Conservation (phyloP, 2,329 filamentous ascomycete genomes). For the Fusarium clavum region DNA sequence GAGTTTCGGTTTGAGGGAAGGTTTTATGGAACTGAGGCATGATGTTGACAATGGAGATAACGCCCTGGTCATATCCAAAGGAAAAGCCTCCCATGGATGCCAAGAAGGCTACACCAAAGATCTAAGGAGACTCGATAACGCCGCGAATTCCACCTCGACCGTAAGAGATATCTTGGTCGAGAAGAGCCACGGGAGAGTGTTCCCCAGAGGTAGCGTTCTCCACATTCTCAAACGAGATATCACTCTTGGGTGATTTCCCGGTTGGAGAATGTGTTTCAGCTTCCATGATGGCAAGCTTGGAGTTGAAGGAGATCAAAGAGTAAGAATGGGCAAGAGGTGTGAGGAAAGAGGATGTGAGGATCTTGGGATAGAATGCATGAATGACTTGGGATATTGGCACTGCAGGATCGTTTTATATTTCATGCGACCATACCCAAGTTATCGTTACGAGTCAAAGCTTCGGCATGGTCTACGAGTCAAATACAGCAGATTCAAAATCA, state of each 20-base stretch:
- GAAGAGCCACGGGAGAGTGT: background rate
- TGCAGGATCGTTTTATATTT: no score
- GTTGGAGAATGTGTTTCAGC: background rate
- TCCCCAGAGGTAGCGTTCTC: background rate
- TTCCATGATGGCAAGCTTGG: background rate
- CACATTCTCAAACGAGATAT: background rate
- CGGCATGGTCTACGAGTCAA: no score
- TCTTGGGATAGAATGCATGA: no score
- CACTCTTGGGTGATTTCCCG: background rate
- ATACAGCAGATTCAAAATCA: no score
- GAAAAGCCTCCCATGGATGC: conserved; percentile 16
- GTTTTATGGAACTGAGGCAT: conserved; percentile 57
- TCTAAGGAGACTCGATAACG: background rate
- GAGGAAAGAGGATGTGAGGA: no score
- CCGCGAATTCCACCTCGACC: background rate
- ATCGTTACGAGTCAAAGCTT: no score
- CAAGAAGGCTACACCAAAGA: conserved; percentile 3
- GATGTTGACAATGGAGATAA: conserved; percentile 57
- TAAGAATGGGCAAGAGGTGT: background rate
- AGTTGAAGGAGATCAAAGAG: no score
- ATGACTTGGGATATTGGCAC: no score
- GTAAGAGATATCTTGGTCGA: conserved; percentile 3
- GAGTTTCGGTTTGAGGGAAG: conserved; percentile 47
- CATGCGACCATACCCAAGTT: no score
- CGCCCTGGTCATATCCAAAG: conserved; percentile 47